Percentiles rank a stretch among this genome's conserved stretches.
phyloP scores from a whole-genome alignment of 495 filamentous ascomycete genomes.

The Aspergillus cristatus region DNA sequence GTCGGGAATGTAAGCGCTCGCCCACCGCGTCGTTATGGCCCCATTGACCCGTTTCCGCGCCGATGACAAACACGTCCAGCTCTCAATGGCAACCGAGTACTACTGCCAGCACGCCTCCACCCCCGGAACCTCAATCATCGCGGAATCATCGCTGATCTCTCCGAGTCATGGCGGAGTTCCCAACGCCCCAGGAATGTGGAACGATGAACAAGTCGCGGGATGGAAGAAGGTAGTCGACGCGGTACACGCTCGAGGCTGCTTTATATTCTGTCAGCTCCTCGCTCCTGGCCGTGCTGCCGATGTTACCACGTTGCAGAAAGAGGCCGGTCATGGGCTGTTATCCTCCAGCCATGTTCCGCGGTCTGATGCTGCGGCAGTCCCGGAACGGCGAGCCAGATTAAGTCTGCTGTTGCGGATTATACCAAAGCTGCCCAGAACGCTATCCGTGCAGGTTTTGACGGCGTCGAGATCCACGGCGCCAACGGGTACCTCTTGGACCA shows the following conservation, averaged over 20 bases:
- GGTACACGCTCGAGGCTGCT: conserved; percentile 41
- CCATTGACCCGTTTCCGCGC: conserved; percentile 41
- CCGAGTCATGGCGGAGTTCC: conserved; percentile 31
- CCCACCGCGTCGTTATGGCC: conserved; percentile 42
- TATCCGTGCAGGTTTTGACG: conserved; percentile 62
- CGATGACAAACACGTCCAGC: conserved; percentile 22
- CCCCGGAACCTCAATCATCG: conserved; percentile 38
- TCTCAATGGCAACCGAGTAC: conserved; percentile 34
- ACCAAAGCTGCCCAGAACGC: conserved; percentile 53
- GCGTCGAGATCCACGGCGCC: conserved; percentile 64
- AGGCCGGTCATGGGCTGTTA: conserved; percentile 4
- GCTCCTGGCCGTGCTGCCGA: conserved; percentile 51
- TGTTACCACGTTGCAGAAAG: conserved; percentile 25
- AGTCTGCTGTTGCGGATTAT: conserved; percentile 45
- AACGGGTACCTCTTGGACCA: conserved; percentile 73
- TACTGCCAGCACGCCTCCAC: conserved; percentile 41
- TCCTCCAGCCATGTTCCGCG: conserved; percentile 36
- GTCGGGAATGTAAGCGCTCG: conserved; percentile 33
- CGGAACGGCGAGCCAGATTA: conserved; percentile 50
- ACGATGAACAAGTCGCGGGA: conserved; percentile 27
- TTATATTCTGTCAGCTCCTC: conserved; percentile 43
- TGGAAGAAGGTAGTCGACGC: conserved; percentile 41
- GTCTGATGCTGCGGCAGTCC: too few relatives aligned
- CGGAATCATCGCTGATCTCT: conserved; percentile 57
- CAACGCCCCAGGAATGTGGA: conserved; percentile 38